Percentiles rank a stretch among this genome's conserved stretches.
phyloP scores from a whole-genome alignment of 2,329 filamentous ascomycete species.

The Plectosphaerella cucumerina region DNA sequence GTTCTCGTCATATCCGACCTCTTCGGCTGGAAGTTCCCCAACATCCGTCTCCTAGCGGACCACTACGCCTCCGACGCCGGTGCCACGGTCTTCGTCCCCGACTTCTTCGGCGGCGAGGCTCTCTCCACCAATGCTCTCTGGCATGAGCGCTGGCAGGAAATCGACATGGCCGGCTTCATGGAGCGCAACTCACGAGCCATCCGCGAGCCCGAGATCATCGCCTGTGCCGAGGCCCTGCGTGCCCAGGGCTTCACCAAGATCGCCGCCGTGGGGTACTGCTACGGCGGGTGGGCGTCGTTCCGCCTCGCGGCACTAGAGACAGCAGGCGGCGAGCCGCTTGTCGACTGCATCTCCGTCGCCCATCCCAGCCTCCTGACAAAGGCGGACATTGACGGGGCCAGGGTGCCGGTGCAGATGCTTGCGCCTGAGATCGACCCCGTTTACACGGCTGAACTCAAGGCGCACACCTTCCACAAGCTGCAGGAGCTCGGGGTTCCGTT shows the following conservation, averaged over 20 bases:
- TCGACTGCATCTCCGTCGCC: slow-evolving; percentile 39
- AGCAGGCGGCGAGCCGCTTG: slow-evolving; percentile 28
- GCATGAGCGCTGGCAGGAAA: slow-evolving; percentile 20
- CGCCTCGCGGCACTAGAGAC: slow-evolving; percentile 31
- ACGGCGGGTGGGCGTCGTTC: slow-evolving; percentile 46
- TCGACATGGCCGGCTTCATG: slow-evolving; percentile 35
- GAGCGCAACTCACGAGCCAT: slow-evolving; percentile 27
- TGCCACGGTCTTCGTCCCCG: slow-evolving; percentile 39
- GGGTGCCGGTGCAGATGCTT: slow-evolving; percentile 46
- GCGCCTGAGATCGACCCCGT: slow-evolving; percentile 41
- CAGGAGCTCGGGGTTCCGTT: slow-evolving; percentile 28
- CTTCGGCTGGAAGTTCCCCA: slow-evolving; percentile 39
- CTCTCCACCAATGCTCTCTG: slow-evolving; percentile 22
- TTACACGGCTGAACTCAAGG: slow-evolving; percentile 39
- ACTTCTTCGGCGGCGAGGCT: slow-evolving; percentile 29
- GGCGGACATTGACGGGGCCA: slow-evolving; percentile 39
- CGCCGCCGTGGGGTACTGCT: slow-evolving; percentile 45
- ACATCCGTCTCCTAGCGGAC: slow-evolving; percentile 40
- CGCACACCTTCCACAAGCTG: slow-evolving; percentile 29
- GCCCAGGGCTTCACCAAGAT: slow-evolving; percentile 26
- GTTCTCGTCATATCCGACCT: slow-evolving; percentile 33
- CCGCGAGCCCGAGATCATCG: slow-evolving; percentile 35
- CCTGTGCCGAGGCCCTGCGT: slow-evolving; percentile 28
- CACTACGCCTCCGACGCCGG: slow-evolving; percentile 38
- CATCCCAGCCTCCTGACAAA: slow-evolving; percentile 40